A percentile compares a stretch with the other conserved stretches of the same genome.
Conservation (phyloP, 768 basidiomycete genomes). For the Bullera alba region DNA sequence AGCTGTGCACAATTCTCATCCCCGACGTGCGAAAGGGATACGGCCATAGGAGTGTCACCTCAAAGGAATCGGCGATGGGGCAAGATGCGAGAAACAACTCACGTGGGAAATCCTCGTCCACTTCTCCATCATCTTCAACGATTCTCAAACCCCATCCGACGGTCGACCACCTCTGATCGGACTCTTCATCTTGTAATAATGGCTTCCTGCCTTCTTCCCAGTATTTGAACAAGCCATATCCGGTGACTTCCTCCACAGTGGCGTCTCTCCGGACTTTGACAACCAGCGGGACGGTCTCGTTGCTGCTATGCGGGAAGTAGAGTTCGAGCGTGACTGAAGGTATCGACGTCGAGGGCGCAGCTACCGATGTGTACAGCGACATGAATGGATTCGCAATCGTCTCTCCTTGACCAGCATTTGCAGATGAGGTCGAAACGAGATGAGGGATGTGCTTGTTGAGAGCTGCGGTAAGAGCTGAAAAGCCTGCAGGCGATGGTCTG, state of each 20-base stretch:
- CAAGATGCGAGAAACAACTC: conserved; percentile 41
- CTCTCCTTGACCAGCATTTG: neutral
- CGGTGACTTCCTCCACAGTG: conserved; percentile 90
- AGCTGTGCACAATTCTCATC: neutral
- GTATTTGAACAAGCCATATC: conserved; percentile 83
- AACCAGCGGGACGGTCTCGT: conserved; percentile 56
- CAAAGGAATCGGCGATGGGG: neutral
- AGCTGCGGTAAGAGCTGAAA: conserved; percentile 65
- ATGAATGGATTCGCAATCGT: conserved; percentile 75
- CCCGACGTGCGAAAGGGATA: too few species aligned
- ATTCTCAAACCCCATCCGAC: conserved; percentile 89
- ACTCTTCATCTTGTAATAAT: conserved; percentile 15
- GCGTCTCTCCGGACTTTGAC: conserved; percentile 78
- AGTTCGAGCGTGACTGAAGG: conserved; percentile 63
- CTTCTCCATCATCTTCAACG: conserved; percentile 93
- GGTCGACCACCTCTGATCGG: conserved; percentile 56
- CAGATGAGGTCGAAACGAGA: conserved; percentile 17
- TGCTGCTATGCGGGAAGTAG: conserved; percentile 73
- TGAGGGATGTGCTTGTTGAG: conserved; percentile 56
- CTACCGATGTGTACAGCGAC: conserved; percentile 76
- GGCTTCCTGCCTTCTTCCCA: conserved; percentile 72
- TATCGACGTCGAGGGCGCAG: conserved; percentile 63
- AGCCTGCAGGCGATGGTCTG: conserved; percentile 3
- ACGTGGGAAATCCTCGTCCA: conserved; percentile 98
- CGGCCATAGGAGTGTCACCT: too few species aligned